Base-by-base conservation (phyloP, 805 yeast genomes). In the Saccharomycopsis lassenensis region DNA sequence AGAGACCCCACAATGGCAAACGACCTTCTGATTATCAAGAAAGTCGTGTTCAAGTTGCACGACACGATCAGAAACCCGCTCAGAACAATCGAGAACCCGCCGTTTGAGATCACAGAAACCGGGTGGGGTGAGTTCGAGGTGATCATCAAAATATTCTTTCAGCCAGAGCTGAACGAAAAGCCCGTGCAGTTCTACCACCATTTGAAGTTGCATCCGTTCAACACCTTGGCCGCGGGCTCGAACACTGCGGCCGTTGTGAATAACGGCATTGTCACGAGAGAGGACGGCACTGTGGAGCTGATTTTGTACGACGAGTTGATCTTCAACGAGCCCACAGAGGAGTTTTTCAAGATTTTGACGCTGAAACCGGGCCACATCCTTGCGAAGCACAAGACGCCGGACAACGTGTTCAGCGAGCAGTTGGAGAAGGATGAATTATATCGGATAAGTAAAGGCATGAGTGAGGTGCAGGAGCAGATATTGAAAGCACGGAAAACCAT, bases 111-210 rank as follows among this genome's bases (percentile, higher is more conserved):
- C 20, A 81, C 94, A 2, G 99, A 91, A 52, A 83, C 97, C 0
- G 99, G 99, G 0, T 91, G 99, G 99, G 99, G 99, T 47, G 99
- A 91, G 56, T 91, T 91, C 57, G 99, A 91, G 52, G 80, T 91
- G 43, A 73, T 82, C 24, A 77, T 91, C 37, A 83, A 87, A 52
- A 72, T 91, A 12, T 87, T 77, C 55, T 91, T 91, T 56, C 77
- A 76, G 25, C 69, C 77, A n/a, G 94, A 83, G 21, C 78, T 93
- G 11, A 78, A 77, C 47, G 98, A 91, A 52, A 91, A 91, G 61
- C 77, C 81, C 56, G 61, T 91, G 31, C 80, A 77, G 28, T 63
- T 91, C 33, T 83, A 85, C 52, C 98, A 91, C 53, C 95, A 83
- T 45, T 62, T 91, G 48, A 84, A 87, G 54, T 65, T 91, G 23